Conservation (phyloP, 1,284 basidiomycete genomes). For the Cutaneotrichosporon cyanovorans region DNA sequence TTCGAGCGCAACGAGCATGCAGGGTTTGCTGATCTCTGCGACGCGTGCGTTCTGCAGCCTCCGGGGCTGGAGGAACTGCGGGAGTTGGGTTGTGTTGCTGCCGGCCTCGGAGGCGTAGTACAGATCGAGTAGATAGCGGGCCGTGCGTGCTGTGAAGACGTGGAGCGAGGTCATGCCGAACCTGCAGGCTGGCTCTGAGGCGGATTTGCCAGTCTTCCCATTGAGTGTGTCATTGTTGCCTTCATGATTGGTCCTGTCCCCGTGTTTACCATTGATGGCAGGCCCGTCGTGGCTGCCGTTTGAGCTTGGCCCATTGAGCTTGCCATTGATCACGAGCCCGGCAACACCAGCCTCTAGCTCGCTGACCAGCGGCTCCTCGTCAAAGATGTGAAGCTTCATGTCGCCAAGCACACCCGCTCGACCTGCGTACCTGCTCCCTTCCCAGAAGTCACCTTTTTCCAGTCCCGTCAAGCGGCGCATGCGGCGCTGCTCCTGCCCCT, state of each 20-base stretch:
- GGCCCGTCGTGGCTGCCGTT: constrained; percentile 1
- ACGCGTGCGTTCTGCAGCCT: constrained; percentile 33
- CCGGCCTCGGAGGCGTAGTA: constrained; percentile 12
- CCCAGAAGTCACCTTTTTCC: constrained; percentile 39
- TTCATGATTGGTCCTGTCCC: neutral
- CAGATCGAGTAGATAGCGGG: constrained; percentile 20
- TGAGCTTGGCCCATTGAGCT: neutral
- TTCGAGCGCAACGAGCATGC: constrained; percentile 49
- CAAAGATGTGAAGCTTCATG: constrained; percentile 29
- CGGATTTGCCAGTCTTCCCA: neutral
- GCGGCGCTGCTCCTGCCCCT: constrained; percentile 35
- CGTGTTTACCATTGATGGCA: neutral
- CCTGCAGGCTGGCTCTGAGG: neutral
- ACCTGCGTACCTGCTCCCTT: constrained; percentile 37
- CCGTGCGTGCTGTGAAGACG: constrained; percentile 18
- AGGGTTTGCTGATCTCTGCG: constrained; percentile 32
- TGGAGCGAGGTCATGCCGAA: constrained; percentile 24
- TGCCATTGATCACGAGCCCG: neutral
- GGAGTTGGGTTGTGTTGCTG: constrained; percentile 10
- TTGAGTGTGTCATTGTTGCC: neutral
- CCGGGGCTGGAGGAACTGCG: constrained; percentile 31
- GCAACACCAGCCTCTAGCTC: neutral
- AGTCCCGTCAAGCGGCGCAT: constrained; percentile 35
- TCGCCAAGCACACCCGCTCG: constrained; percentile 24
- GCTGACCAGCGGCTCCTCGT: constrained; percentile 8